These are phyloP conservation scores for Colletotrichum spinosum DNA, from an alignment of 2,329 filamentous ascomycete species.

Conservation along the genomic window DNA sequence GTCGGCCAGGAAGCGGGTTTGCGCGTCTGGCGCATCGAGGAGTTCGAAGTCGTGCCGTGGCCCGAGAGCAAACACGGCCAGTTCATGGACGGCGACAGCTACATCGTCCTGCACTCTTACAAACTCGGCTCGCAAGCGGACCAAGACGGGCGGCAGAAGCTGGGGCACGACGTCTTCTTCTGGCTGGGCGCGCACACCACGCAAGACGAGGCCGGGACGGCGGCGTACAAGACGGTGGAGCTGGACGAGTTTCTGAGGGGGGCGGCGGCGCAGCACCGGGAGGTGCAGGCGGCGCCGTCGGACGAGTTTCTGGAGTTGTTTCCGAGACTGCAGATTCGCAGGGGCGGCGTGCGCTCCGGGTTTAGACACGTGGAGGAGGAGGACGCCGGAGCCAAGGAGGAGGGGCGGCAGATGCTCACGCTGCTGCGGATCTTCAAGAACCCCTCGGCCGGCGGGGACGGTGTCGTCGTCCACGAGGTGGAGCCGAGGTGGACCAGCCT, in stretches of 20 bases:
- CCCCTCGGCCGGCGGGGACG: conserved; percentile 56
- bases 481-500: conserved; percentile 70
- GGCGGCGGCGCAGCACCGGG: conserved; percentile 72
- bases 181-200: conserved; percentile 75
- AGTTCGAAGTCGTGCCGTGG: conserved; percentile 74
- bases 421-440: conserved; percentile 74
- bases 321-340: conserved; percentile 68
- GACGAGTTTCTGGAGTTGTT: conserved; percentile 72
- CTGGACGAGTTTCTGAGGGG: conserved; percentile 75
- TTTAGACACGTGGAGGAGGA: conserved; percentile 71
- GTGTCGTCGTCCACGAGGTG: conserved; percentile 73
- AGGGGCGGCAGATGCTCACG: conserved; percentile 54
- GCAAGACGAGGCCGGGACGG: conserved; percentile 76
- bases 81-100: conserved; percentile 77
- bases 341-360: conserved; percentile 71
- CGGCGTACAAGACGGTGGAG: conserved; percentile 78
- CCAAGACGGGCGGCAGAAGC: conserved; percentile 54
- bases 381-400: conserved; percentile 41
- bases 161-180: conserved; percentile 76
- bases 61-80: conserved; percentile 66
- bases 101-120: conserved; percentile 72
- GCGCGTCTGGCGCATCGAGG: conserved; percentile 74
- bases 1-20: conserved; percentile 67
- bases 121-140: conserved; percentile 54
- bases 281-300: conserved; percentile 69